Conservation (phyloP, 257 asterid species). For the Dorcoceras hygrometricum region DNA sequence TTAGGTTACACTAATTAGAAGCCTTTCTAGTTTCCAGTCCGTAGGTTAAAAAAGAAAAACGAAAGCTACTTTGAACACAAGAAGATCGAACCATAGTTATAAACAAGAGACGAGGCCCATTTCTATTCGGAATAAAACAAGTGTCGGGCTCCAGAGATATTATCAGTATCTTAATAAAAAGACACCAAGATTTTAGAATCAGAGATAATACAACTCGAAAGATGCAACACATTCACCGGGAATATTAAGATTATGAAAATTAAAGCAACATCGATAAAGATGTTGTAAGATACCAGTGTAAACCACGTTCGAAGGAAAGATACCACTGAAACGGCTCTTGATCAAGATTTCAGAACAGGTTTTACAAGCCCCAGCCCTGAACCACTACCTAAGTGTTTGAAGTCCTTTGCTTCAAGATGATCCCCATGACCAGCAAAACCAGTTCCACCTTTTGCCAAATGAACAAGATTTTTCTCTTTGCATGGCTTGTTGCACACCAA, state of each 20-base stretch:
- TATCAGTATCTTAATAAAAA: not conserved
- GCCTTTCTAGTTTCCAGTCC: no score
- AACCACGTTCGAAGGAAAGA: not conserved
- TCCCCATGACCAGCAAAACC: constrained; percentile 96
- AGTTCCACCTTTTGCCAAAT: constrained; percentile 86
- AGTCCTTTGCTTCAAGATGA: constrained; percentile 87
- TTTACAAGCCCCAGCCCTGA: constrained; percentile 89
- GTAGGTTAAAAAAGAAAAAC: no score
- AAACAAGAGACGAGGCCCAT: not conserved
- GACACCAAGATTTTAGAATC: not conserved
- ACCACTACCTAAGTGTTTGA: constrained; percentile 93
- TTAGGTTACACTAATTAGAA: no score
- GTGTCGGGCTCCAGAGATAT: not conserved
- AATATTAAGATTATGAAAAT: not conserved
- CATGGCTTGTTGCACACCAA: constrained; percentile 78
- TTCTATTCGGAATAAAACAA: not conserved
- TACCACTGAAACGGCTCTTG: not conserved
- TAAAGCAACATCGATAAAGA: not conserved
- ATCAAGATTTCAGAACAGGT: constrained; percentile 79
- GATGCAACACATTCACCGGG: not conserved
- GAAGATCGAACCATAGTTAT: not conserved
- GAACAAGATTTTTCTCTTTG: constrained; percentile 66
- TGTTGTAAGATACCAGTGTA: not conserved
- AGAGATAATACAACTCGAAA: not conserved
- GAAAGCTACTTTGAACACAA: no score